Percentiles rank a stretch among this genome's conserved stretches.
phyloP scores from a whole-genome alignment of 495 filamentous ascomycete species.

The Platismatia glauca region DNA sequence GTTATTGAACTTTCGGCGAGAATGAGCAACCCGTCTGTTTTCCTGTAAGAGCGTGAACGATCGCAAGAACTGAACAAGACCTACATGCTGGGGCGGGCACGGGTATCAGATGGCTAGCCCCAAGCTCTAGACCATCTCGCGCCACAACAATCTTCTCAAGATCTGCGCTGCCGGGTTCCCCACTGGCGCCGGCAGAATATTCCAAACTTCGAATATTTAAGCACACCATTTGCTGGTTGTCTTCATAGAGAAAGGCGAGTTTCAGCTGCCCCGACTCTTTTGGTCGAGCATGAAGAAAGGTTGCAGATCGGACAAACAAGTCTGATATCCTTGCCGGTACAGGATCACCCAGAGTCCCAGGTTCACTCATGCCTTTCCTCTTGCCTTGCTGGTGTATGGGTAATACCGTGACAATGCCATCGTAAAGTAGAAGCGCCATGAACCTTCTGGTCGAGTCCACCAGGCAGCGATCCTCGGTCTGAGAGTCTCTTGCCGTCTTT shows the following conservation, averaged over 20 bases:
- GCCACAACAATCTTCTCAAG: constrained; percentile 43
- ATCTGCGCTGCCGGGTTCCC: constrained; percentile 40
- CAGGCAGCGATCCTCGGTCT: constrained; percentile 64
- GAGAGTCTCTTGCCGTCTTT: constrained; percentile 67
- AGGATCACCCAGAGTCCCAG: constrained; percentile 57
- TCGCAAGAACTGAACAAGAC: constrained; percentile 23
- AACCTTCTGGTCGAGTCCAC: constrained; percentile 76
- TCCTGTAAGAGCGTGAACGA: constrained; percentile 32
- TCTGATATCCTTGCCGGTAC: constrained; percentile 72
- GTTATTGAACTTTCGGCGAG: constrained; percentile 76
- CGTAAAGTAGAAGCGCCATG: constrained; percentile 80
- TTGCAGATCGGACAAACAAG: constrained; percentile 72
- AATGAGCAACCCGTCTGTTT: constrained; percentile 57
- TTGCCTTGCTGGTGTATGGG: constrained; percentile 56
- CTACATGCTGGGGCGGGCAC: constrained; percentile 54
- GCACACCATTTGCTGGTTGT: constrained; percentile 52
- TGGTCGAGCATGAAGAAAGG: constrained; percentile 65
- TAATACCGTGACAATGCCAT: constrained; percentile 73
- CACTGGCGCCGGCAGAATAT: constrained; percentile 39
- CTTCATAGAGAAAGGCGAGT: constrained; percentile 77
- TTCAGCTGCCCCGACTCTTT: constrained; percentile 51
- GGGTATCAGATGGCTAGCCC: constrained; percentile 75
- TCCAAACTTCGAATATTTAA: constrained; percentile 52
- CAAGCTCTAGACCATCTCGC: constrained; percentile 57
- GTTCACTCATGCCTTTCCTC: constrained; percentile 39